Evolutionary conservation across 345 rosid genomes (phyloP).

Genomic region (Barbarea vulgaris): DNA sequence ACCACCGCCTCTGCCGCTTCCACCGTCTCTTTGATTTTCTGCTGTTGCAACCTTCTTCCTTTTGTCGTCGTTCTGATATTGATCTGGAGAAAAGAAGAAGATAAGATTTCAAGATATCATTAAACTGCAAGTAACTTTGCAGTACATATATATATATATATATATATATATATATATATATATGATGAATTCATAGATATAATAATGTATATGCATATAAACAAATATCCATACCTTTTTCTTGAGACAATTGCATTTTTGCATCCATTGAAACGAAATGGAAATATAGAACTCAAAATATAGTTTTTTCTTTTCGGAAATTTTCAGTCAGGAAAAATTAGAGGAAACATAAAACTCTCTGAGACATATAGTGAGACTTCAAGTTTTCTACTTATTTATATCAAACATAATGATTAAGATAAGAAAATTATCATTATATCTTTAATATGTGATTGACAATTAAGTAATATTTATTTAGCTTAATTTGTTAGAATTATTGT

Average conservation of each 20-base stretch:
- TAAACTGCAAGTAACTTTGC: not conserved
- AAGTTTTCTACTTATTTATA: not conserved
- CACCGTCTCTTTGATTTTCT: not conserved
- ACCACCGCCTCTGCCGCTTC: not conserved
- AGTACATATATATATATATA: not conserved
- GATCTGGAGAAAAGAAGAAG: not conserved
- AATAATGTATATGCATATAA: not conserved
- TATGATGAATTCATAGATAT: not conserved
- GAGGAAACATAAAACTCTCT: not conserved
- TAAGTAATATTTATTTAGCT: not conserved
- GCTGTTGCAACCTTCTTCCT: not conserved
- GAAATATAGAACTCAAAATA: not conserved
- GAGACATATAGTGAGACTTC: not conserved
- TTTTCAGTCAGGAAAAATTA: not conserved
- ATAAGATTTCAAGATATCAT: not conserved
- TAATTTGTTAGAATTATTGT: not conserved
- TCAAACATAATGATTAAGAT: not conserved
- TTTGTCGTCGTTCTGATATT: not conserved
- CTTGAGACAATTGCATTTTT: not conserved
- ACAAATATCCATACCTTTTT: not conserved
- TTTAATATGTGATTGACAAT: not conserved
- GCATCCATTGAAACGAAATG: not conserved
- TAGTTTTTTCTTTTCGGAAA: not conserved
- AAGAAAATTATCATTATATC: not conserved
- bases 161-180: not conserved